phyloP scores from a whole-genome alignment of 2,329 filamentous ascomycete genomes.

The Sporothrix humicola region DNA sequence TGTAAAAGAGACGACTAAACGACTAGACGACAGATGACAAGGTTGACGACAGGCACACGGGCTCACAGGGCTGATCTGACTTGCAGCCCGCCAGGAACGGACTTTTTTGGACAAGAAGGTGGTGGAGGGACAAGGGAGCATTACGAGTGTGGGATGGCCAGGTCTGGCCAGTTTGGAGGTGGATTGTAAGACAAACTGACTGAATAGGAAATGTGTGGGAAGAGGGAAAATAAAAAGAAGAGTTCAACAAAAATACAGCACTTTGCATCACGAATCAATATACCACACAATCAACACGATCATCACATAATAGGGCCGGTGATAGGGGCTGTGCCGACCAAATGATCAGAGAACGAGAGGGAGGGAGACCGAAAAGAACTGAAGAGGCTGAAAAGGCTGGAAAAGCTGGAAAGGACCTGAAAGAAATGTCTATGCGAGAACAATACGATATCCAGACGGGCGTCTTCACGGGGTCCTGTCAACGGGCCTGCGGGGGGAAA shows the following conservation, averaged over 20 bases:
- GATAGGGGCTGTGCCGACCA: constrained; percentile 3
- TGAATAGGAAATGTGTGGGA: neutral
- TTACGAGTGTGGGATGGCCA: constrained; percentile 1
- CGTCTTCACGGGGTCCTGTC: neutral
- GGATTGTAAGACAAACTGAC: neutral
- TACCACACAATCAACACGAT: neutral
- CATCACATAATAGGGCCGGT: constrained; percentile 7
- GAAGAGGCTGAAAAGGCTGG: neutral
- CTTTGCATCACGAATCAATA: neutral
- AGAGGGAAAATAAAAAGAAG: neutral
- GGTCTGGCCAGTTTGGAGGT: neutral
- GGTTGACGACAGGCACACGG: constrained; percentile 9
- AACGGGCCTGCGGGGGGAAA: neutral
- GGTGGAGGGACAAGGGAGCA: neutral
- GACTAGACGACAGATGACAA: no score
- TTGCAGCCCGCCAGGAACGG: constrained; percentile 18
- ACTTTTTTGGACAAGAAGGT: neutral
- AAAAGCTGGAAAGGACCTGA: no score
- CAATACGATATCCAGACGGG: neutral
- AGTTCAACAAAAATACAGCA: neutral
- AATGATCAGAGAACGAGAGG: neutral
- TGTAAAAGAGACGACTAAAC: no score
- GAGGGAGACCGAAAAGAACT: neutral
- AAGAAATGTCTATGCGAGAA: neutral
- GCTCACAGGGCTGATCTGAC: constrained; percentile 24